phyloP scores from a whole-genome alignment of 768 basidiomycete genomes.

The Hebeloma cylindrosporum region DNA sequence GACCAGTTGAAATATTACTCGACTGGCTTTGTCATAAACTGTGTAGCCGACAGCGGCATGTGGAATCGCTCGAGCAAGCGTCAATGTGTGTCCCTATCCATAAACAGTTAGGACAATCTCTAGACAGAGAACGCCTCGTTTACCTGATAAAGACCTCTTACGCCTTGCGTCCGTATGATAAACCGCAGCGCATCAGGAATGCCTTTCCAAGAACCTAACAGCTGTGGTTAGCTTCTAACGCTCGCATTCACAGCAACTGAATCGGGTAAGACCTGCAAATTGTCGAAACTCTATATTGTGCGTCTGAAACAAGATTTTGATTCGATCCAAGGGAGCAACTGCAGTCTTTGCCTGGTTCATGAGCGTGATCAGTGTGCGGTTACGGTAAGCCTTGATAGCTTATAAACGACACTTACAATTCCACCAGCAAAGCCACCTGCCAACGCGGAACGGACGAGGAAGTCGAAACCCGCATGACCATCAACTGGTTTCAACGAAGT shows the following conservation, averaged over 20 bases:
- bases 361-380: background rate
- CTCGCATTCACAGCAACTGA: background rate
- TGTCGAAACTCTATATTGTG: conserved; percentile 7
- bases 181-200: conserved; percentile 7
- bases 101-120: background rate
- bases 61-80: conserved; percentile 12
- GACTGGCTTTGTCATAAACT: conserved; percentile 10
- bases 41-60: conserved; percentile 14
- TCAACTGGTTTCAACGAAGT: conserved; percentile 3
- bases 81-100: conserved; percentile 10
- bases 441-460: conserved; percentile 6
- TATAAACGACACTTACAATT: background rate
- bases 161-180: conserved; percentile 6
- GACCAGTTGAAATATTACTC: background rate
- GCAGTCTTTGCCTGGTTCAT: conserved; percentile 10
- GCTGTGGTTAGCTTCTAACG: background rate
- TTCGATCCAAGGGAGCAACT: conserved; percentile 12
- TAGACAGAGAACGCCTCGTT: background rate
- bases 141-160: conserved; percentile 12
- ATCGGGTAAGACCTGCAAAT: conserved; percentile 5
- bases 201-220: conserved; percentile 12
- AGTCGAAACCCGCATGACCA: conserved; percentile 1
- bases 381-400: background rate
- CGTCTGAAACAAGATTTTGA: conserved; percentile 14
- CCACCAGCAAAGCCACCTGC: conserved; percentile 13